These are phyloP conservation scores for Trichoderma gracile DNA, from an alignment of 2,329 filamentous ascomycete genomes.

Conservation along the genomic window DNA sequence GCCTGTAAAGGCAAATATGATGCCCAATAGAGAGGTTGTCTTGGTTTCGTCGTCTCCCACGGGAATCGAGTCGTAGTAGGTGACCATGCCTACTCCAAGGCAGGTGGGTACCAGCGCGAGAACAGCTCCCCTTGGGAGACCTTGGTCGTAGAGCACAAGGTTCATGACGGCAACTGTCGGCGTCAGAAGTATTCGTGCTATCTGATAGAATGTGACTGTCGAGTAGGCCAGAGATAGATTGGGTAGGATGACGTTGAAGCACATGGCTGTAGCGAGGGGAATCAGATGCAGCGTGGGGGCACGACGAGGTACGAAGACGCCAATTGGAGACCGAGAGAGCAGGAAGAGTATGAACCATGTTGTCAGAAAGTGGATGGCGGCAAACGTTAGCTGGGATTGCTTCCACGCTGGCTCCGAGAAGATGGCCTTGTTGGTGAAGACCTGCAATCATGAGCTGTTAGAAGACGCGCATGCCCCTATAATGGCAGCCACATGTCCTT, in stretches of 20 bases:
- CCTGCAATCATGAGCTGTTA: constrained; percentile 38
- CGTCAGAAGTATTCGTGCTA: constrained; percentile 66
- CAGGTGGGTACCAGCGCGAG: constrained; percentile 62
- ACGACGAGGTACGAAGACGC: constrained; percentile 59
- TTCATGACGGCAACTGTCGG: constrained; percentile 67
- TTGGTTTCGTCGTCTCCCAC: constrained; percentile 50
- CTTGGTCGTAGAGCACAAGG: constrained; percentile 59
- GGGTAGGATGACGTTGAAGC: constrained; percentile 67
- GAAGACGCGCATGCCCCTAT: constrained; percentile 20
- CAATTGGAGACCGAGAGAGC: constrained; percentile 59
- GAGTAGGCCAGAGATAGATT: constrained; percentile 69
- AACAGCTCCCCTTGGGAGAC: constrained; percentile 55
- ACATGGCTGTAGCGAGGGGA: constrained; percentile 67
- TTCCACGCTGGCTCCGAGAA: constrained; percentile 64
- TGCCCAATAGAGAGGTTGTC: constrained; percentile 59
- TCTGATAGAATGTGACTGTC: constrained; percentile 69
- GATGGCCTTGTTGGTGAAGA: constrained; percentile 71
- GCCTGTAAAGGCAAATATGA: constrained; percentile 63
- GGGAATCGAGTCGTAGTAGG: constrained; percentile 66
- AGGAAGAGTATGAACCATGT: constrained; percentile 64
- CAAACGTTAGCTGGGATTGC: constrained; percentile 64
- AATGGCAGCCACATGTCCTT: not conserved
- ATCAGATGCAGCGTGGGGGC: constrained; percentile 58
- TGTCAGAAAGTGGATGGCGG: constrained; percentile 67
- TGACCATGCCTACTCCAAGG: constrained; percentile 64